phyloP scores from a whole-genome alignment of 2,329 filamentous ascomycete species.

The Fusarium neocosmosporiellum region DNA sequence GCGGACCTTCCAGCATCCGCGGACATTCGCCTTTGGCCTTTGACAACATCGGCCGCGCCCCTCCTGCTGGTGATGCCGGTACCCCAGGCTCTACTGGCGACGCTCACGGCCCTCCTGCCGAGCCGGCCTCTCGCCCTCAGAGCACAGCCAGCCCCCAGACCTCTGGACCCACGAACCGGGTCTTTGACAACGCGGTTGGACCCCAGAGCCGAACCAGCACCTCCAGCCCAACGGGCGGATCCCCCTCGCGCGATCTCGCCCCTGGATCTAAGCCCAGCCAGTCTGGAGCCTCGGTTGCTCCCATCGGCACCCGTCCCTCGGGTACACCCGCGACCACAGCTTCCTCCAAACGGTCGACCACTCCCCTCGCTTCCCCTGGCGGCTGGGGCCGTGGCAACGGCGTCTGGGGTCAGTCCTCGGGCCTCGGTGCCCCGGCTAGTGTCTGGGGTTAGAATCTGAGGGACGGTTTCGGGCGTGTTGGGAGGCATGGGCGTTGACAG shows the following conservation, averaged over 20 bases:
- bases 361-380: conserved; percentile 88
- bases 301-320: conserved; percentile 90
- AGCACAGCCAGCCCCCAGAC: conserved; percentile 87
- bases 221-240: conserved; percentile 83
- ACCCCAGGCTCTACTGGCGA: conserved; percentile 56
- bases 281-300: conserved; percentile 77
- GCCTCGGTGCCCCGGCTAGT: conserved; percentile 87
- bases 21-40: conserved; percentile 85
- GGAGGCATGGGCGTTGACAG: conserved; percentile 27
- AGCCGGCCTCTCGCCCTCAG: conserved; percentile 75
- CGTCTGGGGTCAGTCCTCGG: conserved; percentile 86
- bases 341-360: conserved; percentile 83
- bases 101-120: conserved; percentile 61
- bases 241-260: conserved; percentile 76
- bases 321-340: conserved; percentile 62
- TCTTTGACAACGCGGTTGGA: conserved; percentile 67
- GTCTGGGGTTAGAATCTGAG: conserved; percentile 80
- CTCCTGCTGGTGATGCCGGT: conserved; percentile 51
- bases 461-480: conserved; percentile 6
- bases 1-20: conserved; percentile 72
- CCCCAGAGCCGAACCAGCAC: conserved; percentile 81
- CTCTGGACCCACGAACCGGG: conserved; percentile 64
- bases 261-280: conserved; percentile 65
- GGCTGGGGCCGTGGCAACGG: conserved; percentile 84
- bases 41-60: conserved; percentile 65